These are phyloP conservation scores for Citrus trifoliata DNA, from an alignment of 345 rosid species.

Conservation along the genomic window DNA sequence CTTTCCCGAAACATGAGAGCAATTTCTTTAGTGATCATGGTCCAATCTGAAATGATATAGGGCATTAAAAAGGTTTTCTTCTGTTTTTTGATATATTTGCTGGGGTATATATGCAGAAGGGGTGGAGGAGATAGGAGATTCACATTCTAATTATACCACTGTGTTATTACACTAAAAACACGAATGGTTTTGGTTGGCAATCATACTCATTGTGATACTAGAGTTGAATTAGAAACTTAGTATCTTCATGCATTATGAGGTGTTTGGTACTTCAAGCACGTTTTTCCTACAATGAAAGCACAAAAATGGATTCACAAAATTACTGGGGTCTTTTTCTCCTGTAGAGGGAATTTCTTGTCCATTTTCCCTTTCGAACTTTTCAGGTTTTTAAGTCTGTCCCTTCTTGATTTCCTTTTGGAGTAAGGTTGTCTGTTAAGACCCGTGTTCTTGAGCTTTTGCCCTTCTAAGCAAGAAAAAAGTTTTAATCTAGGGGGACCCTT, in stretches of 20 bases:
- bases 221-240: background rate
- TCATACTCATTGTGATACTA: background rate
- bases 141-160: background rate
- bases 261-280: background rate
- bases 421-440: background rate
- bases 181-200: background rate
- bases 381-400: background rate
- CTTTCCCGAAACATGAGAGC: background rate
- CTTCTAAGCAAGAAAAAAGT: background rate
- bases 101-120: background rate
- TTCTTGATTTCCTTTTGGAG: background rate
- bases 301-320: background rate
- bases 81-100: background rate
- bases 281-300: background rate
- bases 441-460: background rate
- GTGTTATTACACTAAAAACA: background rate
- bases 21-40: background rate
- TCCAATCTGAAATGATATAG: background rate
- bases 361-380: background rate
- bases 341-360: background rate
- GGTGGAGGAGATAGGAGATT: background rate
- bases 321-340: background rate
- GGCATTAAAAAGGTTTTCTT: background rate
- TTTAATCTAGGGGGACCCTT: background rate
- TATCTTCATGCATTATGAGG: background rate